These are phyloP conservation scores for Priceomyces melissophilus DNA, from an alignment of 805 yeast species.

Conservation along the genomic window DNA sequence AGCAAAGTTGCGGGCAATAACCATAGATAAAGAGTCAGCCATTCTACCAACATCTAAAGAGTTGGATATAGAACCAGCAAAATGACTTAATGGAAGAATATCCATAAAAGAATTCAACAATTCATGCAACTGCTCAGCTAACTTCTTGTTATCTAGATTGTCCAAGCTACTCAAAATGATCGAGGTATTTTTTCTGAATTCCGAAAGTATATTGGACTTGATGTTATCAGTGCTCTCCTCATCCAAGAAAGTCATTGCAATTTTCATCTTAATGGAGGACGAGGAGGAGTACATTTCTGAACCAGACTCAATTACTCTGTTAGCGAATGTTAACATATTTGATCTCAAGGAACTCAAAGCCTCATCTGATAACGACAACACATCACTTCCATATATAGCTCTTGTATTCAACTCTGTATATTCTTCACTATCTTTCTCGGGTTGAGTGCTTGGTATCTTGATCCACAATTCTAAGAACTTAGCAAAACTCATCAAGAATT, in stretches of 20 bases:
- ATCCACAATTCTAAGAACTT: constrained; percentile 53
- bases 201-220: constrained; percentile 28
- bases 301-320: constrained; percentile 40
- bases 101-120: constrained; percentile 62
- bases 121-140: constrained; percentile 36
- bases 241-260: constrained; percentile 51
- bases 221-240: constrained; percentile 25
- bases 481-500: constrained; percentile 57
- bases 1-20: constrained; percentile 60
- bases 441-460: constrained; percentile 38
- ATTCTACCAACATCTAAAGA: constrained; percentile 30
- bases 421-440: constrained; percentile 37
- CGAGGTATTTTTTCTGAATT: constrained; percentile 31
- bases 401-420: constrained; percentile 42
- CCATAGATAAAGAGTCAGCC: constrained; percentile 40
- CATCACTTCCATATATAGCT: constrained; percentile 60
- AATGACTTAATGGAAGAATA: constrained; percentile 71
- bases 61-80: constrained; percentile 55
- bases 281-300: constrained; percentile 15
- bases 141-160: constrained; percentile 16
- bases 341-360: constrained; percentile 50
- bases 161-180: constrained; percentile 38
- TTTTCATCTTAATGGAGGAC: constrained; percentile 45
- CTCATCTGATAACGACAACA: constrained; percentile 46
- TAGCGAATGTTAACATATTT: constrained; percentile 54